These are phyloP conservation scores for Dentipellis sp. DNA, from an alignment of 768 basidiomycete genomes.

Conservation along the genomic window DNA sequence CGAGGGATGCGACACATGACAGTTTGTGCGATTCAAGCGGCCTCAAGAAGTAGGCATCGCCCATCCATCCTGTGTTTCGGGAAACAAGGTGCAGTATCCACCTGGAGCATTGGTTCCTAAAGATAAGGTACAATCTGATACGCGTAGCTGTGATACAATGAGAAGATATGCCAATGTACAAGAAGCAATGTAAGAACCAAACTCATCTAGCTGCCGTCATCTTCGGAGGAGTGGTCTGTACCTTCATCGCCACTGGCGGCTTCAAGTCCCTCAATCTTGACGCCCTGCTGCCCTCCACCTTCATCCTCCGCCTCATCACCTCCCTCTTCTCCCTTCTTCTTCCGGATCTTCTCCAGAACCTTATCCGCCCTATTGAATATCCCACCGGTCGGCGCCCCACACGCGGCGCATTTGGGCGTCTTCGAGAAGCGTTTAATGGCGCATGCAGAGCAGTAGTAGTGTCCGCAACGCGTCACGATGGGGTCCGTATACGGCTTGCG, in stretches of 20 bases:
- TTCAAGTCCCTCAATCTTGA: slow-evolving; percentile 23
- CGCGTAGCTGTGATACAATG: not conserved
- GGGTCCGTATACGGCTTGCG: slow-evolving; percentile 92
- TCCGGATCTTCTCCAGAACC: slow-evolving; percentile 79
- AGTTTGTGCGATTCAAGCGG: not conserved
- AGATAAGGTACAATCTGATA: too few relatives aligned
- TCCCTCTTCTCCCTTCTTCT: slow-evolving; percentile 52
- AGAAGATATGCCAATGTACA: not conserved
- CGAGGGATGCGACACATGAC: not conserved
- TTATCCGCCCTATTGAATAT: slow-evolving; percentile 97
- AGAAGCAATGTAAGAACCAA: not conserved
- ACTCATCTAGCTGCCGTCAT: slow-evolving; percentile 27
- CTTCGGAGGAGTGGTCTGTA: slow-evolving; percentile 21
- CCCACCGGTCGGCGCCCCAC: slow-evolving; percentile 86
- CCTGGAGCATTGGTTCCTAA: too few relatives aligned
- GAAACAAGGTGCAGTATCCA: not conserved
- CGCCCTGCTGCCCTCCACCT: slow-evolving; percentile 20
- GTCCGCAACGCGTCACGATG: slow-evolving; percentile 91
- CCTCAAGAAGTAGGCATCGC: not conserved
- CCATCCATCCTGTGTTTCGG: not conserved
- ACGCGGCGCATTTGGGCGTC: slow-evolving; percentile 93
- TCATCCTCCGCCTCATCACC: slow-evolving; percentile 39
- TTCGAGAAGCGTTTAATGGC: slow-evolving; percentile 92
- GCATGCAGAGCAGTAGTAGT: slow-evolving; percentile 93
- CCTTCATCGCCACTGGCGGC: slow-evolving; percentile 18